Base-by-base conservation (phyloP, 2,329 filamentous ascomycete species). In the Exserohilum turcica region DNA sequence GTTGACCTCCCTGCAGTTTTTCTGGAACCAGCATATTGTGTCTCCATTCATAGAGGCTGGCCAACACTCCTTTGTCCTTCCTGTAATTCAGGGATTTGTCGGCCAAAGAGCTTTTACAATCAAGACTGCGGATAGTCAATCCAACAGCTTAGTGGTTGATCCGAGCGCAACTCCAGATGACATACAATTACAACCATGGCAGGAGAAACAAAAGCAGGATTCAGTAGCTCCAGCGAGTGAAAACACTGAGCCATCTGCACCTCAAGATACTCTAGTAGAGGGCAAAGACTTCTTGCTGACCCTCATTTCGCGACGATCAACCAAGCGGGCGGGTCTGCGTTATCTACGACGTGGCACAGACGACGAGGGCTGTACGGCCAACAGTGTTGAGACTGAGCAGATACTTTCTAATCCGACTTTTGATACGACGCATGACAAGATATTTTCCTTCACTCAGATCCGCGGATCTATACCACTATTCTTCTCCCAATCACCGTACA, bases 401-500 rank as follows among this genome's bases (percentile, higher is more conserved):
- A 88, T 99, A 8, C 80, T 99, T 2, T 94, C 91, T 0, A 83
- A 84, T 0, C 79, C 86, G 2, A 80, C 81, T 1, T 92, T 89
- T 86, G 81, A 86, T 15, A 70, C 81, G 0, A 76, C 80, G 10
- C 72, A 76, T 10, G 69, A 72, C 43, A 90, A 85, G 61, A 80
- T 88, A 2, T 90, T 91, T 72, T 96, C 92, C 0, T 95, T 96
- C 64, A 78, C 95, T 3, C 94, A 99, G 71, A 80, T 92, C 19
- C 85, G 94, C 59, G 93, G 92, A 6, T 97, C 92, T 18, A 96
- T 97, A 59, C 94, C 94, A 0, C 76, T 97, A 0, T 97, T 94
- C 78, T 99, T 97, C 71, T 95, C 92, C 0, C 94, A 99, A 68
- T 91, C 90, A 0, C 92, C 93, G 0, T 97, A 96, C 73, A 92